Evolutionary conservation across 139 green algal species (phyloP).

Genomic region (Chloropicon primus): DNA sequence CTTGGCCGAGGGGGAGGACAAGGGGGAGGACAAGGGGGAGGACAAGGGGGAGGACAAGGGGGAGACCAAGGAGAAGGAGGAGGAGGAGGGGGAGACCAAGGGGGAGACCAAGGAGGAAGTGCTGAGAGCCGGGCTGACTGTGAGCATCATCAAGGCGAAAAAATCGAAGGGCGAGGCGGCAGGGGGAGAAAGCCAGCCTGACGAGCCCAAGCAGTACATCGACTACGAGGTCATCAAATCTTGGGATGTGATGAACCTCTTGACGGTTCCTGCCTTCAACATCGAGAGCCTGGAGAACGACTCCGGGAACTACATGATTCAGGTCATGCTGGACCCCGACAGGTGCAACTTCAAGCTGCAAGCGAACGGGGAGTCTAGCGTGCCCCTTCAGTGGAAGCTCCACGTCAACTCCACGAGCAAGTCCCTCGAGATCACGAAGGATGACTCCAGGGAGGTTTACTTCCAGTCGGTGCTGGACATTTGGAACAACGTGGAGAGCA

Average conservation of each 20-base stretch:
- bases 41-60: neutral
- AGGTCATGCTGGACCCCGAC: slow-evolving; percentile 5
- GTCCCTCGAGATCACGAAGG: slow-evolving; percentile 1
- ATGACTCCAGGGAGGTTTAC: slow-evolving; percentile 8
- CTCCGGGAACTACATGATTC: slow-evolving; percentile 4
- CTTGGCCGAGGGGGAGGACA: neutral
- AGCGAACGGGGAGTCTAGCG: slow-evolving; percentile 7
- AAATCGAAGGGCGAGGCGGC: neutral
- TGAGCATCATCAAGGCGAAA: neutral
- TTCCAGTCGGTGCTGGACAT: neutral
- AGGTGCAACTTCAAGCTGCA: slow-evolving; percentile 5
- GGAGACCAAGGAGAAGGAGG: neutral
- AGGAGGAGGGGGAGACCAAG: neutral
- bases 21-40: slow-evolving; percentile 3
- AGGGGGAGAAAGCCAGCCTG: neutral
- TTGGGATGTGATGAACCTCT: neutral
- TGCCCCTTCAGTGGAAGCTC: slow-evolving; percentile 6
- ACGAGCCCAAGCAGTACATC: neutral
- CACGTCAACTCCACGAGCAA: slow-evolving; percentile 3
- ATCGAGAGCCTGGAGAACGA: neutral
- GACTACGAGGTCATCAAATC: slow-evolving; percentile 1
- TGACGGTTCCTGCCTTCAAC: slow-evolving; percentile 5
- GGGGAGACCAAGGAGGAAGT: neutral
- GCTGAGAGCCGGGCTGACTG: neutral
- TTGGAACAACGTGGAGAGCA: neutral